Base-by-base conservation (phyloP, 2,329 filamentous ascomycete genomes). In the Aspergillus spinulosporus region DNA sequence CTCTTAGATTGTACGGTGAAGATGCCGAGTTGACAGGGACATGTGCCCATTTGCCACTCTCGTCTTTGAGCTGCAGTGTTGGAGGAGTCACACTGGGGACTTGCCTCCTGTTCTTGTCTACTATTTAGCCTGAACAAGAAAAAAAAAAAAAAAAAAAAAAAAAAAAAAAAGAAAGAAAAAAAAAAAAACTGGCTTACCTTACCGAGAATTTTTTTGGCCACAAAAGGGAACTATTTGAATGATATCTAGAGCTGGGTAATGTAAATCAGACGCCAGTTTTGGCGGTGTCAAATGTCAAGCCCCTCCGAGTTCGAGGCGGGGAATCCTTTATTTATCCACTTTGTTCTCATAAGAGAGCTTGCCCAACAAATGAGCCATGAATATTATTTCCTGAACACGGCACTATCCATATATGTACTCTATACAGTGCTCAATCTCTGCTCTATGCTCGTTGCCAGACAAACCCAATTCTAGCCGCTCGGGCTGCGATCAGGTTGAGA, bases 401-500 rank as follows among this genome's bases (percentile, higher is more conserved):
- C 21, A 21, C 21, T 21, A 21, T 21, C 21, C 21, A 21, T 21
- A 21, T 21, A 21, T 21, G 21, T 21, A 21, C 21, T 21, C 21
- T 5, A 7, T 39, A 37, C 34, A 49, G n/a, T 12, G 34, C 34
- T 37, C 47, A 5, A 37, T 29, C 2, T 12, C 4, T 37, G 26
- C 7, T 68, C 21, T 60, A 76, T 28, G 71, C 72, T 48, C 71
- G 72, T 7, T 62, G 66, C 64, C 72, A 64, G 39, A 62, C 68
- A 60, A 69, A 66, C n/a, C 73, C 74, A 40, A 72, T 66, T 54
- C 73, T 75, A 4, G 66, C 68, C 43, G 75, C 60, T 54, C 79
- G 72, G 5, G 78, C 74, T 12, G 66, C 71, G 14, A 74, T 49
- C 59, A 82, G 62, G 3, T 78, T 68, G n/a, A 71, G 52, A 28